Base-by-base conservation (phyloP, 768 basidiomycete species). In the Boletus insuetus region DNA sequence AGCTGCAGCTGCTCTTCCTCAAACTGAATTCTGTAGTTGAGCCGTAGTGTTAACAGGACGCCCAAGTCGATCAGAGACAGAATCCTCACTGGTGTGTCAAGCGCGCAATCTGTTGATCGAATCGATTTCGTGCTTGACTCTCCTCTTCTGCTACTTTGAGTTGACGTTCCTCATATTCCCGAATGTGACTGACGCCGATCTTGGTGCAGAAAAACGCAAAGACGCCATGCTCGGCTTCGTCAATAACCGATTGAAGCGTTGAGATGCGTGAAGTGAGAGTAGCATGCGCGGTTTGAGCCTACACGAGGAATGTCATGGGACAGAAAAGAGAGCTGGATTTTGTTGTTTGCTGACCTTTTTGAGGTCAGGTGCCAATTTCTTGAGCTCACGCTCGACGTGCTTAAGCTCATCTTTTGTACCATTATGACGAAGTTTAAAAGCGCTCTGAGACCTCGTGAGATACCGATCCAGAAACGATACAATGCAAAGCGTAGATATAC, bases 91-190 rank as follows among this genome's bases (percentile, higher is more conserved):
- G 89, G 72, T 95, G 91, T 3, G 81, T 84, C 53, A 98, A 74
- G 10, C 95, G 80, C 0, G 89, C 87, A 55, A 95, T 89, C 68
- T 95, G 93, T 6, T 86, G 89, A 59, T 94, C 87, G 61, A 84
- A 96, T 45, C 87, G 81, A 60, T 94, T 73, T 54, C 91, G 76
- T 9, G 89, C 90, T 62, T 90, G 91, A 64, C 83, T 90, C 69
- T 94, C 93, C 63, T 91, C 90, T 70, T 94, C 87, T 0, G 91
- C 92, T 22, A 91, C 82, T 69, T 87, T 90, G 31, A 98, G 76
- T 65, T 96, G 93, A 20, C 89, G 84, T 66, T 93, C 89, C 71
- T 98, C 96, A 67, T 95, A 99, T 62, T 95, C 92, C 26, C 95
- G 84, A 58, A 99, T 93, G 71, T 86, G 86, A 16, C 74, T 69